Conservation (phyloP, 163 green algal species). For the Smithsoniella earleae region DNA sequence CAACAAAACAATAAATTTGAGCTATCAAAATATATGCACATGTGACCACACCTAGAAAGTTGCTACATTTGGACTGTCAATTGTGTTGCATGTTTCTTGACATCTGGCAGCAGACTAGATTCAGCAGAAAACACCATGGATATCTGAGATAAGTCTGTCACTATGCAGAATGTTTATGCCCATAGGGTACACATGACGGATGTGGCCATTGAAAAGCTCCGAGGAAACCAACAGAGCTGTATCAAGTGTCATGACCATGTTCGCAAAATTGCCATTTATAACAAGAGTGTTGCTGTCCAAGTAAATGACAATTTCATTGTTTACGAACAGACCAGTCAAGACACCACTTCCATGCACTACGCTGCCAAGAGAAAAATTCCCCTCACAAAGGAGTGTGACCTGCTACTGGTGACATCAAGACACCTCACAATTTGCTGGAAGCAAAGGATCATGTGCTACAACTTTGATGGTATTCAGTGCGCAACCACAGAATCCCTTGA, state of each 20-base stretch:
- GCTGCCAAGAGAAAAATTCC: constrained; percentile 54
- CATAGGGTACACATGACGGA: constrained; percentile 71
- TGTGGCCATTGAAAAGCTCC: constrained; percentile 72
- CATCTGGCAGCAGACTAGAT: too few relatives aligned
- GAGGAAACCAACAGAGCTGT: constrained; percentile 2
- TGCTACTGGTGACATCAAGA: constrained; percentile 61
- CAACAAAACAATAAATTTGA: too few relatives aligned
- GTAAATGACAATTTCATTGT: constrained; percentile 58
- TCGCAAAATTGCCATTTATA: constrained; percentile 73
- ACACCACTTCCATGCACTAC: constrained; percentile 63
- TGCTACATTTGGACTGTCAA: background rate
- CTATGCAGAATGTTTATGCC: constrained; percentile 43
- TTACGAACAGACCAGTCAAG: constrained; percentile 54
- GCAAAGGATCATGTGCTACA: constrained; percentile 67
- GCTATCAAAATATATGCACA: background rate
- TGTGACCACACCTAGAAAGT: background rate
- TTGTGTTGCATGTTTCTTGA: too few relatives aligned
- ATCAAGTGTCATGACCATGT: constrained; percentile 61
- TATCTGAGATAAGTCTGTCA: background rate
- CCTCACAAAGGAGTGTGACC: constrained; percentile 68
- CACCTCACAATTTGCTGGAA: constrained; percentile 41
- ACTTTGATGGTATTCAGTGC: constrained; percentile 52
- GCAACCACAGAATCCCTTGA: background rate
- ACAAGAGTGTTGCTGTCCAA: constrained; percentile 67
- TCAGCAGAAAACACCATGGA: background rate